These are phyloP conservation scores for Naumovozyma castellii DNA, from an alignment of 805 yeast genomes.

Conservation along the genomic window DNA sequence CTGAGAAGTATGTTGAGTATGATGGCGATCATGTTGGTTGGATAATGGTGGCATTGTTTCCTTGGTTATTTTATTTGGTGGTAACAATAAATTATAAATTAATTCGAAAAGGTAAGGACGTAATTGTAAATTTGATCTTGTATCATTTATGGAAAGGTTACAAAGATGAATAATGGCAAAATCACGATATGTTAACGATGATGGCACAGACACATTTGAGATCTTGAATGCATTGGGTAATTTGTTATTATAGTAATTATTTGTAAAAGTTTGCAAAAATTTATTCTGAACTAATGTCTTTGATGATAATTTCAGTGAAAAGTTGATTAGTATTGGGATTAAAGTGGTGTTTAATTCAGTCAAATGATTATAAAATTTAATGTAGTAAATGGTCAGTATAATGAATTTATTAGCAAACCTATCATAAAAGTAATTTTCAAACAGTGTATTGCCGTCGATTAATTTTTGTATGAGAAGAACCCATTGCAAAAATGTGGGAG, in stretches of 20 bases:
- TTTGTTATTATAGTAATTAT: conserved; percentile 34
- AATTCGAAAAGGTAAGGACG: conserved; percentile 46
- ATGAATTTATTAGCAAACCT: conserved; percentile 45
- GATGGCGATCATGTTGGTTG: conserved; percentile 10
- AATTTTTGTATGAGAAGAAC: conserved; percentile 66
- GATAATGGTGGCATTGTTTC: conserved; percentile 16
- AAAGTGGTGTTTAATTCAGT: conserved; percentile 19
- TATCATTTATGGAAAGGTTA: conserved; percentile 31
- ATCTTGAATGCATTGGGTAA: conserved; percentile 47
- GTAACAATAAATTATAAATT: conserved; percentile 48
- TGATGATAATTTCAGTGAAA: conserved; percentile 42
- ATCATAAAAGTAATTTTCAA: conserved; percentile 37
- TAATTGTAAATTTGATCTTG: conserved; percentile 27
- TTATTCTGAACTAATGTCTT: conserved; percentile 32
- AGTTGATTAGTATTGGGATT: conserved; percentile 42
- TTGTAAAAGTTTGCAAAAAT: conserved; percentile 39
- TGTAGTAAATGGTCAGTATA: conserved; percentile 46
- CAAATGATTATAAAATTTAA: conserved; percentile 34
- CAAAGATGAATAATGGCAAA: conserved; percentile 48
- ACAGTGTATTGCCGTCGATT: conserved; percentile 57
- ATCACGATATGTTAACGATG: conserved; percentile 50
- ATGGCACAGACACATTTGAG: conserved; percentile 28
- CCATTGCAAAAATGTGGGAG: conserved; percentile 49
- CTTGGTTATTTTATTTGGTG: conserved; percentile 9
- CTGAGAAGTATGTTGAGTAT: not conserved